These are phyloP conservation scores for Bruguiera gymnorhiza DNA, from an alignment of 345 rosid species.

Conservation along the genomic window DNA sequence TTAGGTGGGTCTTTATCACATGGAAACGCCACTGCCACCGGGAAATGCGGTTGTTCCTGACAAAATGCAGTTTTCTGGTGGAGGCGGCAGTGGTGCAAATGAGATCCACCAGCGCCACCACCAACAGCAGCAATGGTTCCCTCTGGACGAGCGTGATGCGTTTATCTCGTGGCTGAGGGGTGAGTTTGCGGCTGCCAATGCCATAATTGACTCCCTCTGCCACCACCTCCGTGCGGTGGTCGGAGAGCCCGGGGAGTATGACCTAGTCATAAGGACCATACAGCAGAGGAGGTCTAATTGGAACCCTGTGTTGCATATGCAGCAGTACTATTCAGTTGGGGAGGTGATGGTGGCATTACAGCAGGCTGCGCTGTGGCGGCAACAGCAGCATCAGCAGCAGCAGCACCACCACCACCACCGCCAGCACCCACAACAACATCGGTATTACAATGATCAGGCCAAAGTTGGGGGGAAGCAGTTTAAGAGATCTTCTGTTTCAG, in stretches of 20 bases:
- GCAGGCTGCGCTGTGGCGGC: conserved; percentile 59
- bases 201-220: conserved; percentile 73
- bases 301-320: conserved; percentile 75
- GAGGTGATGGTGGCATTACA: conserved; percentile 61
- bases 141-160: conserved; percentile 66
- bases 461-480: conserved; percentile 52
- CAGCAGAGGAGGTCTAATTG: conserved; percentile 78
- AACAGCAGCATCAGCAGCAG: conserved; percentile 37
- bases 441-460: conserved; percentile 42
- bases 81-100: conserved; percentile 14
- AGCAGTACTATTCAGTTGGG: conserved; percentile 61
- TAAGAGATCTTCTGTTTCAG: conserved; percentile 48
- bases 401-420: conserved; percentile 20
- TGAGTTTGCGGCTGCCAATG: conserved; percentile 93
- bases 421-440: conserved; percentile 7
- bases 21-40: conserved; percentile 76
- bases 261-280: conserved; percentile 45
- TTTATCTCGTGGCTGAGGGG: conserved; percentile 83
- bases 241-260: conserved; percentile 73
- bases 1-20: neutral
- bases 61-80: conserved; percentile 58
- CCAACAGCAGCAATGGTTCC: conserved; percentile 49
- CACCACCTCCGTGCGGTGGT: conserved; percentile 55
- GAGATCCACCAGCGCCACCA: conserved; percentile 41
- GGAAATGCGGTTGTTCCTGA: conserved; percentile 56